Conservation (phyloP, 2,329 filamentous ascomycete genomes). For the Nigrospora osmanthi region DNA sequence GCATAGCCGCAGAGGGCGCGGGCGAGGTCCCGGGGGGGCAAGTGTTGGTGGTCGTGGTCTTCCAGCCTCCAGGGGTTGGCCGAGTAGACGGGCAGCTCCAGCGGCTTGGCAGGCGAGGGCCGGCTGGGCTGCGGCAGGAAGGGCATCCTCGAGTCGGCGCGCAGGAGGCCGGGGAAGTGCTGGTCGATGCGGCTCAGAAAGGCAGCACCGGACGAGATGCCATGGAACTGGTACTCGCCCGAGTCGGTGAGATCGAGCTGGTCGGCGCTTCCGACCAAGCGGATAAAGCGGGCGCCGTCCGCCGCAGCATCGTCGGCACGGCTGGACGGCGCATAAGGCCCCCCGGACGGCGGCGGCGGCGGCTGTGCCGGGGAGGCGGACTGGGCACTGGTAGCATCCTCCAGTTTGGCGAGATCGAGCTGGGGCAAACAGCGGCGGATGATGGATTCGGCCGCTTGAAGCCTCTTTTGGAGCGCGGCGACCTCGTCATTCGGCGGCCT, state of each 20-base stretch:
- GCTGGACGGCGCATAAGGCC: neutral
- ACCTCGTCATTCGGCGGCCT: too few species aligned
- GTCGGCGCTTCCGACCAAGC: slow-evolving; percentile 1
- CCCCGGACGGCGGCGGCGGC: neutral
- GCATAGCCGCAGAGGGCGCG: slow-evolving; percentile 45
- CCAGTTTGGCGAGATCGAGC: neutral
- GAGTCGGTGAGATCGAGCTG: slow-evolving; percentile 4
- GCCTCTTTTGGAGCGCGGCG: neutral
- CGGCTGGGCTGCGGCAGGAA: slow-evolving; percentile 2
- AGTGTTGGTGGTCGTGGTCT: neutral
- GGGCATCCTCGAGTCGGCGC: slow-evolving; percentile 5
- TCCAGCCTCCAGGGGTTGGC: neutral
- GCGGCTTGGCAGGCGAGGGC: neutral
- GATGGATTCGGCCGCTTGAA: slow-evolving; percentile 3
- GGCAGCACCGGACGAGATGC: slow-evolving; percentile 5
- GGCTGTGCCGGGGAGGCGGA: neutral
- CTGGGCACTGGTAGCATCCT: neutral
- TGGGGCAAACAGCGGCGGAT: slow-evolving; percentile 1
- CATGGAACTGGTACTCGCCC: slow-evolving; percentile 6
- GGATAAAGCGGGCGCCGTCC: neutral
- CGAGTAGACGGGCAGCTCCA: neutral
- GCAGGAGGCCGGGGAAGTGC: slow-evolving; percentile 4
- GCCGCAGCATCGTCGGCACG: neutral
- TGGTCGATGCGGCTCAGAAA: slow-evolving; percentile 5
- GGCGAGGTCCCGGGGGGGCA: slow-evolving; percentile 2